Evolutionary conservation across 345 rosid species (phyloP), one percentile per base, ranked within the genome.

Genomic region (Syzygium aromaticum): DNA sequence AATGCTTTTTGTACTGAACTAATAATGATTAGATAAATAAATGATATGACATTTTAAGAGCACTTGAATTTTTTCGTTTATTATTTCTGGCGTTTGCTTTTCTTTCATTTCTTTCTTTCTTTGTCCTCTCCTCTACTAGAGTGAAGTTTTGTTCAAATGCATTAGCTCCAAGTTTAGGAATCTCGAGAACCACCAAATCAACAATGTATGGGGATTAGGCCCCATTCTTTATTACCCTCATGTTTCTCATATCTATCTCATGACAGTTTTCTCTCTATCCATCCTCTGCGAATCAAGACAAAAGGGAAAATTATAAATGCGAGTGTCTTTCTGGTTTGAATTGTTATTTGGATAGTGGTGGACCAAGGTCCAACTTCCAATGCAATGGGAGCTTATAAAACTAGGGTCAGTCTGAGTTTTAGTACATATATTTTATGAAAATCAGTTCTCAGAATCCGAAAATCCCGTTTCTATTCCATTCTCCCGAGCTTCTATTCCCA

Each of bases 381-480:
- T 23, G 82, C 86, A 84, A 52, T 84, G 43, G 51, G 25, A n/a
- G 38, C 63, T 84, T 84, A 61, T n/a, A 52, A 14, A 78, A 52
- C 16, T 49, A 12, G 21, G 53, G 85, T 3, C 63, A 30, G 43
- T 84, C 43, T 30, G 86, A 52, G 63, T 52, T 83, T 52, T 27
- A 40, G 59, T 30, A 73, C 80, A 15, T 53, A 2, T 40, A 78
- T 88, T 51, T 78, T 87, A 88, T 56, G 91, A 86, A 88, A 89
- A 87, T 90, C 86, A 83, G 82, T 80, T 80, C 91, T 91, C 92
- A 90, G 93, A 92, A 88, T 94, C 91, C 88, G 87, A 90, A 91
- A 88, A 88, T 91, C 85, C 94, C 84, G 96, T 89, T 96, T 96
- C 99, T 95, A 95, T 96, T 96, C 99, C 98, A 96, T 96, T 96